These are phyloP conservation scores for Heliophila coronopifolia DNA, from an alignment of 441 rosid genomes.

Conservation along the genomic window DNA sequence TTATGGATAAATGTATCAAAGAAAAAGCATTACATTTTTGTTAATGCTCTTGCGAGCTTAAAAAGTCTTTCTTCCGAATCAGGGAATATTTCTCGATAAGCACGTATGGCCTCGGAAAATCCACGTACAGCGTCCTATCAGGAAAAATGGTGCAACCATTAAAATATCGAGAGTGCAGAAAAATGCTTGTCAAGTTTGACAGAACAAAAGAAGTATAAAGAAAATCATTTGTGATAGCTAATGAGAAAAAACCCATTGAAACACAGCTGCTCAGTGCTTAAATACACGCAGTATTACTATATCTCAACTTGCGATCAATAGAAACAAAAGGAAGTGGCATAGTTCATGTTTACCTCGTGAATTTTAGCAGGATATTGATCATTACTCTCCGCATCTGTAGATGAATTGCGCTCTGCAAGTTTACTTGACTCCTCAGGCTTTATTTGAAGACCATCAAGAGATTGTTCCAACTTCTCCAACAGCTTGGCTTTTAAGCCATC, in stretches of 20 bases:
- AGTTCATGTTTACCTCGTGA: constrained; percentile 52
- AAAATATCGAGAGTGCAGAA: not conserved
- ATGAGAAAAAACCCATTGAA: not conserved
- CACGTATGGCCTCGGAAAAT: constrained; percentile 85
- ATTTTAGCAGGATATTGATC: constrained; percentile 30
- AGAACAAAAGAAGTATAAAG: constrained; percentile 19
- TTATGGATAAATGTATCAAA: constrained; percentile 6
- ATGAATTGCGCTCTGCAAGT: constrained; percentile 37
- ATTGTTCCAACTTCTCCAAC: constrained; percentile 85
- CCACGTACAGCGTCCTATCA: constrained; percentile 66
- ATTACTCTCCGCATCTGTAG: constrained; percentile 32
- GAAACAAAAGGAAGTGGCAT: constrained; percentile 11
- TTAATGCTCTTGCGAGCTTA: constrained; percentile 63
- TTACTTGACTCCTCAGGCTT: constrained; percentile 41
- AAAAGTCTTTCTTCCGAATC: constrained; percentile 76
- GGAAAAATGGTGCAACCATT: not conserved
- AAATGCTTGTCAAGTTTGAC: constrained; percentile 11
- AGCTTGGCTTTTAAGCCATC: constrained; percentile 76
- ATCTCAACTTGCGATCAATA: constrained; percentile 2
- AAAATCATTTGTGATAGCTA: constrained; percentile 10
- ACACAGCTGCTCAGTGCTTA: constrained; percentile 7
- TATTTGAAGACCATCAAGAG: constrained; percentile 67
- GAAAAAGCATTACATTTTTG: constrained; percentile 47
- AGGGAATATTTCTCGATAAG: constrained; percentile 87
- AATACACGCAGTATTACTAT: constrained; percentile 1